These are phyloP conservation scores for Quercus aquifolioides DNA, from an alignment of 306 rosid species.

Conservation along the genomic window DNA sequence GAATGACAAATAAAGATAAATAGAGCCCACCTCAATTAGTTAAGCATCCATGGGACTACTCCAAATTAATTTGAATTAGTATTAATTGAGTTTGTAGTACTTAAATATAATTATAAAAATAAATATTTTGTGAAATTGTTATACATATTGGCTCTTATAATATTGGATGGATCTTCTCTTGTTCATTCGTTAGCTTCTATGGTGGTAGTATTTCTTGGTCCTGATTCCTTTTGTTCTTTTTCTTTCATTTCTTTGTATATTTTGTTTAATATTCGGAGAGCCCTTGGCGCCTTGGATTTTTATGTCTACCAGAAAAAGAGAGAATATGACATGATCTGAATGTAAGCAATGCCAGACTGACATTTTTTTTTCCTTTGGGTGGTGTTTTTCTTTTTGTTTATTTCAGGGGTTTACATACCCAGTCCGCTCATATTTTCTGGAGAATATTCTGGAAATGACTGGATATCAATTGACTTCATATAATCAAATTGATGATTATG, in stretches of 20 bases:
- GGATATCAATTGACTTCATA: constrained; percentile 40
- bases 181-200: neutral
- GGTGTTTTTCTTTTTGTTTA: constrained; percentile 9
- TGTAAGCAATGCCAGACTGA: neutral
- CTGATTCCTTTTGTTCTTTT: neutral
- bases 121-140: no score
- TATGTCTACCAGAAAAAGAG: neutral
- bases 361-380: neutral
- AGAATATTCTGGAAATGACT: constrained; percentile 50
- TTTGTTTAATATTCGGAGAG: neutral
- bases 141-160: neutral
- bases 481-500: constrained; percentile 66
- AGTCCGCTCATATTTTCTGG: constrained; percentile 50
- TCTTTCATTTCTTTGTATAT: neutral
- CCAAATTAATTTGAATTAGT: neutral
- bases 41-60: neutral
- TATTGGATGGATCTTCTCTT: neutral
- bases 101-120: no score
- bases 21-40: neutral
- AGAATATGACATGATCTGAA: neutral
- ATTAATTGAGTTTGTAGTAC: neutral
- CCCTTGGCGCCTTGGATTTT: neutral
- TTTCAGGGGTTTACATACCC: constrained; percentile 58
- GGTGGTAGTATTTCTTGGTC: neutral
- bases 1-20: neutral